A percentile compares a stretch with the other conserved stretches of the same genome.
These are phyloP conservation scores for Cyclotella sp. DNA, from an alignment of 108 stramenopile species.

Conservation along the genomic window DNA sequence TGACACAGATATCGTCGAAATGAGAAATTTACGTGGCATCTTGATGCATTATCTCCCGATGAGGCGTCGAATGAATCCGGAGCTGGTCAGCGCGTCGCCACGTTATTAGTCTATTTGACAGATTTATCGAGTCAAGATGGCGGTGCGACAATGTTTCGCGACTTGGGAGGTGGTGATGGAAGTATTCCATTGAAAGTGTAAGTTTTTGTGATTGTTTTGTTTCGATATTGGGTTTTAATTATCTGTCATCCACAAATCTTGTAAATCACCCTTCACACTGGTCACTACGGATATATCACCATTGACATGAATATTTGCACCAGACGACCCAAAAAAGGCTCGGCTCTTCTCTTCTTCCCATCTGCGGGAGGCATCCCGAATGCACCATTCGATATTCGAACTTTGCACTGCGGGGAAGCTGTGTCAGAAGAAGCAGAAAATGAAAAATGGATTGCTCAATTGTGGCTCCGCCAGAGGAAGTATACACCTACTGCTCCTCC, in stretches of 20 bases:
- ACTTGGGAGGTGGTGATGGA: slow-evolving; percentile 53
- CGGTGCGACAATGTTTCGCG: slow-evolving; percentile 86
- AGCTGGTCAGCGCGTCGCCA: slow-evolving; percentile 78
- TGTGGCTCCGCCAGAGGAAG: slow-evolving; percentile 68
- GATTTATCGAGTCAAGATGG: slow-evolving; percentile 62
- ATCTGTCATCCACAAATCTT: too few species aligned
- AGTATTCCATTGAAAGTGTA: slow-evolving; percentile 57
- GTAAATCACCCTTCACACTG: background rate
- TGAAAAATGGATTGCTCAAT: slow-evolving; percentile 86
- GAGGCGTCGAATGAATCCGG: slow-evolving; percentile 44
- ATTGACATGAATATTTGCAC: background rate
- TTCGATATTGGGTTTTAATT: background rate
- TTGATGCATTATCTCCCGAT: slow-evolving; percentile 75
- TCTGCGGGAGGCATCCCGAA: slow-evolving; percentile 80
- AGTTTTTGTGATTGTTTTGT: slow-evolving; percentile 21
- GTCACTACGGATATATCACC: background rate
- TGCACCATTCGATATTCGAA: slow-evolving; percentile 80
- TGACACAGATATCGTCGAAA: slow-evolving; percentile 55
- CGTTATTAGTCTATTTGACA: slow-evolving; percentile 79
- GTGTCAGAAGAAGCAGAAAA: slow-evolving; percentile 51
- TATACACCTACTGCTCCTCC: slow-evolving; percentile 75
- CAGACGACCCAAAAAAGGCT: slow-evolving; percentile 76
- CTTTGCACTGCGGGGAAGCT: slow-evolving; percentile 82
- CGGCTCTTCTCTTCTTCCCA: slow-evolving; percentile 87
- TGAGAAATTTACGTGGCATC: slow-evolving; percentile 90